A percentile compares a stretch with the other conserved stretches of the same genome.
Evolutionary conservation across 2,329 filamentous ascomycete genomes (phyloP).

Genomic region (Trichoderma arundinaceum): DNA sequence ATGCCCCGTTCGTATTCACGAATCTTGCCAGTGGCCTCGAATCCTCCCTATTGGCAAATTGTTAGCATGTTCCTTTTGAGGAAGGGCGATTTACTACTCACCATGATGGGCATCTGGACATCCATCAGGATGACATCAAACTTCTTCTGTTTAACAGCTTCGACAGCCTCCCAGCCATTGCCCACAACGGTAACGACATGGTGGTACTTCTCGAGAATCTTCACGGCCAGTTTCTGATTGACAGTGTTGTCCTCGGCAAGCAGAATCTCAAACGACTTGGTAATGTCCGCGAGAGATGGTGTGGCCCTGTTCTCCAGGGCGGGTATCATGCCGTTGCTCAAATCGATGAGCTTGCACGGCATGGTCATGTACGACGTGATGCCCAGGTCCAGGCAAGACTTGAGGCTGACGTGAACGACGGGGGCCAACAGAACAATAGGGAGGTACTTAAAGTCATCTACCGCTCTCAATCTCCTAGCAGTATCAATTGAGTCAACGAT

Average conservation of each 20-base stretch:
- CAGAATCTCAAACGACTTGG: conserved; percentile 92
- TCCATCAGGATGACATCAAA: conserved; percentile 99
- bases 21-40: conserved; percentile 96
- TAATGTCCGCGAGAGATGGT: conserved; percentile 89
- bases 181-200: conserved; percentile 91
- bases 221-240: conserved; percentile 93
- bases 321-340: conserved; percentile 95
- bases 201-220: conserved; percentile 97
- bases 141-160: conserved; percentile 87
- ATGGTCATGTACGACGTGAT: conserved; percentile 99
- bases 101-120: conserved; percentile 99
- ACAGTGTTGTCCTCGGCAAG: conserved; percentile 97
- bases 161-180: conserved; percentile 91
- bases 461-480: conserved; percentile 80
- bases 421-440: conserved; percentile 92
- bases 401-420: conserved; percentile 86
- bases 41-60: conserved; percentile 71
- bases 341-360: conserved; percentile 89
- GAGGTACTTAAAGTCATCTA: conserved; percentile 97
- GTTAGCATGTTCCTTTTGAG: background rate
- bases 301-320: conserved; percentile 92
- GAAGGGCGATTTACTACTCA: conserved; percentile 48
- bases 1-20: conserved; percentile 89
- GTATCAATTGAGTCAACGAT: conserved; percentile 94
- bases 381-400: conserved; percentile 90